Conservation (phyloP, 345 rosid genomes). For the Rhizophora mangle region DNA sequence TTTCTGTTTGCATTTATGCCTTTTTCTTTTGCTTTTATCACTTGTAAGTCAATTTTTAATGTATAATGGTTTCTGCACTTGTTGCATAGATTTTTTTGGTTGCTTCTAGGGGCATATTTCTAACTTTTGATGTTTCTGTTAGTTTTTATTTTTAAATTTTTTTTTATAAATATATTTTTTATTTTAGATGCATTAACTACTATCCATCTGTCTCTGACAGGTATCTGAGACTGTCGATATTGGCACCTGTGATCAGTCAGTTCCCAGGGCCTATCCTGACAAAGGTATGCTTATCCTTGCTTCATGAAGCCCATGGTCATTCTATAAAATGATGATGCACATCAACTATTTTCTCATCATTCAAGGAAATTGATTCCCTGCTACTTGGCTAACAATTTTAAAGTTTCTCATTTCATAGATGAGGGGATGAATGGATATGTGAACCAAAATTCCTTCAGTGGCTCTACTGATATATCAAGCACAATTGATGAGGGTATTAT, state of each 20-base stretch:
- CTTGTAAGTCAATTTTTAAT: too few relatives aligned
- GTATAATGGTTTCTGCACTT: too few relatives aligned
- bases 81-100: too few relatives aligned
- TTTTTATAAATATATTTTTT: neutral
- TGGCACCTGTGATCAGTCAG: slow-evolving; percentile 57
- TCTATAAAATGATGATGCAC: neutral
- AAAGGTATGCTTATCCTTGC: slow-evolving; percentile 41
- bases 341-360: neutral
- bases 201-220: slow-evolving; percentile 28
- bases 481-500: slow-evolving; percentile 53
- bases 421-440: slow-evolving; percentile 49
- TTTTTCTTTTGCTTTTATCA: too few relatives aligned
- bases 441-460: slow-evolving; percentile 31
- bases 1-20: neutral
- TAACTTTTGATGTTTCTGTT: slow-evolving; percentile 1
- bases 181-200: neutral
- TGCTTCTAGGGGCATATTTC: neutral
- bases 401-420: slow-evolving; percentile 32
- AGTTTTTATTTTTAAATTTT: neutral
- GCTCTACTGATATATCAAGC: slow-evolving; percentile 39
- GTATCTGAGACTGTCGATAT: slow-evolving; percentile 61
- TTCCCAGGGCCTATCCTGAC: slow-evolving; percentile 50
- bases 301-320: neutral
- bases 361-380: neutral
- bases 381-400: neutral